Base-by-base conservation (phyloP, 495 filamentous ascomycete species). In the Neurospora discreta region DNA sequence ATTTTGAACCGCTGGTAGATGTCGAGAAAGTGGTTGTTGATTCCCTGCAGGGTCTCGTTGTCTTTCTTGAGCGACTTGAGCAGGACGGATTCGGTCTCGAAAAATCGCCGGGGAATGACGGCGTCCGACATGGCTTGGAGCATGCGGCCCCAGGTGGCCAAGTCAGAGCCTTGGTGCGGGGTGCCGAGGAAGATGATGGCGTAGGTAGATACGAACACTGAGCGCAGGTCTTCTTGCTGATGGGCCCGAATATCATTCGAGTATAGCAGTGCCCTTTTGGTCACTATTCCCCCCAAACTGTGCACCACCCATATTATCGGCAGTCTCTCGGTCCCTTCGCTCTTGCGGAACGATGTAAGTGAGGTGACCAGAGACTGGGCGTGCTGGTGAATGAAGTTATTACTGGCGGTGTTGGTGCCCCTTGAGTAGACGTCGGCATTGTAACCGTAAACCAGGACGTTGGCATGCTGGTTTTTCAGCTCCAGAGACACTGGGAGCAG, bases 231-330 rank as follows among this genome's bases (percentile, higher is more conserved):
- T 75, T 92, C 87, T 20, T 89, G 90, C 74, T 91, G 87, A 70
- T 89, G 87, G 42, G 86, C 87, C 9, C 85, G 86, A 23, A 92
- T 80, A 68, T 86, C 90, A 46, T 86, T 85, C 68, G 89, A 91
- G 79, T 85, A 89, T 77, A 85, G 70, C 46, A 85, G 73, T 1
- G 84, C 84, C 18, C 90, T 86, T 75, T 97, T 97, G 16, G 93
- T 89, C 5, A 97, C 83, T 40, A 97, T 87, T 6, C 93, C 93
- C 4, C 93, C 93, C 11, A 97, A 84, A 43, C 90, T 93, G 82
- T 97, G 93, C 41, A 88, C 92, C 16, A 97, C 90, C 82, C 93
- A 97, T 70, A 97, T 90, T 71, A 97, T 93, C 0, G 93, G 93
- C 38, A 90, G 89, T 75, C 75, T 82, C 71, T 80, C 85, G 78